A percentile compares a stretch with the other conserved stretches of the same genome.
phyloP scores from a whole-genome alignment of 345 rosid genomes.

The Psidium guajava region DNA sequence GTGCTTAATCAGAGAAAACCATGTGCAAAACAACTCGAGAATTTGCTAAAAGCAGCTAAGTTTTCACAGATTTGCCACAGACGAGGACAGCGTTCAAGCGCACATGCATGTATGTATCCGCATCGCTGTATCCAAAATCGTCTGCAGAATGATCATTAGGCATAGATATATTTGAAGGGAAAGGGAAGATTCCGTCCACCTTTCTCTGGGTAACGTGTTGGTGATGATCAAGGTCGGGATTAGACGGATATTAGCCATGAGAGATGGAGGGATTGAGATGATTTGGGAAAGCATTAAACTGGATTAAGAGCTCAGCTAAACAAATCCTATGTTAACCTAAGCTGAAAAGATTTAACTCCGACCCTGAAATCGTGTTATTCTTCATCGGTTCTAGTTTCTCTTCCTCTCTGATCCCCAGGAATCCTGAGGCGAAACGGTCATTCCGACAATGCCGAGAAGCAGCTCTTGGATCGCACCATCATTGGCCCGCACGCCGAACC shows the following conservation, averaged over 20 bases:
- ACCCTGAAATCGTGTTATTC: neutral
- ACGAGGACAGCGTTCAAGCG: neutral
- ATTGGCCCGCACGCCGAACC: neutral
- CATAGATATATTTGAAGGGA: neutral
- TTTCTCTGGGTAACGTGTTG: neutral
- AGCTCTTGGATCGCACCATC: neutral
- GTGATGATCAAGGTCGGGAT: neutral
- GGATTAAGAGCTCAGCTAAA: neutral
- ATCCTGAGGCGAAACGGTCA: neutral
- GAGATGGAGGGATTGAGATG: neutral
- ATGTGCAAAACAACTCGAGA: neutral
- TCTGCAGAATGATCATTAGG: neutral
- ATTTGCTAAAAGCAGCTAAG: neutral
- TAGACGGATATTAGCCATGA: neutral
- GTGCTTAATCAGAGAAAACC: neutral
- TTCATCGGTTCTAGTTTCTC: neutral
- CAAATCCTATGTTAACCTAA: neutral
- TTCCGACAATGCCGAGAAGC: slow-evolving; percentile 2
- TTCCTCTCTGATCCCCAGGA: neutral
- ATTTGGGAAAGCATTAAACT: neutral
- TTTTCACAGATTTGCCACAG: neutral
- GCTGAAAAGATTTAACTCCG: neutral
- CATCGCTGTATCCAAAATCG: no score
- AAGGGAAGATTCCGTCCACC: neutral
- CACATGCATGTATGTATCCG: neutral